A percentile compares a stretch with the other conserved stretches of the same genome.
Conservation (phyloP, 108 stramenopile genomes). For the Nannochloropsis salina region DNA sequence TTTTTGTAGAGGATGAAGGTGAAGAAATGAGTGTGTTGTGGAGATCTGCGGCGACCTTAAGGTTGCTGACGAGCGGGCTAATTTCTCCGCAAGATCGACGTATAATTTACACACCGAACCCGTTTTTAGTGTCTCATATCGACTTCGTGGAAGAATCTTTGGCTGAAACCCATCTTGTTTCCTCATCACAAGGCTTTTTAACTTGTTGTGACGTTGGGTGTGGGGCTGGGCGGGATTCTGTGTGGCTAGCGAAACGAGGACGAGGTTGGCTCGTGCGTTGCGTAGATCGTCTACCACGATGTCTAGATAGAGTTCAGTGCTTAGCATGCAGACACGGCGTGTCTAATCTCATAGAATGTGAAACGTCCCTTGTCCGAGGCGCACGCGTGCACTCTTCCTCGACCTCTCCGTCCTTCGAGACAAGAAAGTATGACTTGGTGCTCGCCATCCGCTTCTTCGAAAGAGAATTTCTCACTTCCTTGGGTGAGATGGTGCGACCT, state of each 20-base stretch:
- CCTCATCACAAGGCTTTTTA: background rate
- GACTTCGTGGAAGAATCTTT: background rate
- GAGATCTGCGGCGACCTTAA: background rate
- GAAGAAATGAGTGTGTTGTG: background rate
- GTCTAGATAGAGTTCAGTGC: background rate
- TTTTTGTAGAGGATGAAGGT: background rate
- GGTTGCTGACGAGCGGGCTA: background rate
- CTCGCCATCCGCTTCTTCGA: slow-evolving; percentile 6
- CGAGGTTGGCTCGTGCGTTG: background rate
- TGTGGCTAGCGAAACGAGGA: background rate
- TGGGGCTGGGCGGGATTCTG: background rate
- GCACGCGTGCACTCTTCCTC: background rate
- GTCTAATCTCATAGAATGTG: background rate
- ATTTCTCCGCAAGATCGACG: background rate
- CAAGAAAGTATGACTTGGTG: background rate
- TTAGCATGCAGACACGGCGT: background rate
- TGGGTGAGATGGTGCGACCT: background rate
- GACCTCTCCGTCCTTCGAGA: background rate
- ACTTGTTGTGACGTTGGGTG: slow-evolving; percentile 11
- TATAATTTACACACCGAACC: background rate
- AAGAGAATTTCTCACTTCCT: background rate
- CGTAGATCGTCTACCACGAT: slow-evolving; percentile 19
- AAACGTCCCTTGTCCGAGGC: background rate
- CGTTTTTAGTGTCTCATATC: background rate
- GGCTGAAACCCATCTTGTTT: background rate